These are phyloP conservation scores for Vigna radiata DNA, from an alignment of 306 rosid species.

Conservation along the genomic window DNA sequence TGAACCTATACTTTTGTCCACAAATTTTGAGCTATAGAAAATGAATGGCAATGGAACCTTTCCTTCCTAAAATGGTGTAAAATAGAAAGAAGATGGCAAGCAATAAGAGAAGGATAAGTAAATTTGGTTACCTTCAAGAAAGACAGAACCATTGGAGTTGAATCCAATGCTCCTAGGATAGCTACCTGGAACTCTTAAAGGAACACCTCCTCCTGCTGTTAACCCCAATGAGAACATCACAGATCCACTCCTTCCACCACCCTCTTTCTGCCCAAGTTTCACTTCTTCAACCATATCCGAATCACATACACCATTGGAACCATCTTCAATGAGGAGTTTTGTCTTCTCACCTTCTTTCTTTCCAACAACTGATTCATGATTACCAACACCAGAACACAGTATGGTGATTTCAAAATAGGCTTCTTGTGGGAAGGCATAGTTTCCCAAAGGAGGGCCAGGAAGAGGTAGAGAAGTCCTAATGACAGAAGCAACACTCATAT, in stretches of 20 bases:
- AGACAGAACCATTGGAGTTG: slow-evolving; percentile 83
- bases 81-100: slow-evolving; percentile 17
- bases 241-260: slow-evolving; percentile 47
- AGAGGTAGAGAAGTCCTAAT: slow-evolving; percentile 75
- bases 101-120: not conserved
- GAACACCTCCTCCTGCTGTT: slow-evolving; percentile 62
- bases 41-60: not conserved
- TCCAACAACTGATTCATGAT: slow-evolving; percentile 38
- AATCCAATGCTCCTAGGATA: slow-evolving; percentile 84
- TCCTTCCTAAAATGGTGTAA: slow-evolving; percentile 18
- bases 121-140: slow-evolving; percentile 75
- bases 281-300: slow-evolving; percentile 56
- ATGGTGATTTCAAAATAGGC: slow-evolving; percentile 90
- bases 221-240: slow-evolving; percentile 77
- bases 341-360: slow-evolving; percentile 73
- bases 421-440: slow-evolving; percentile 83
- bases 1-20: not conserved
- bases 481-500: slow-evolving; percentile 53
- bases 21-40: not conserved
- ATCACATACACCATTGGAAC: slow-evolving; percentile 45
- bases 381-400: slow-evolving; percentile 44
- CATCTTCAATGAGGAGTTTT: slow-evolving; percentile 67
- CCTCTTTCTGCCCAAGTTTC: slow-evolving; percentile 52
- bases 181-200: slow-evolving; percentile 73
- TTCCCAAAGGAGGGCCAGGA: slow-evolving; percentile 86